phyloP scores from a whole-genome alignment of 306 rosid genomes.

The Albizia julibrissin region DNA sequence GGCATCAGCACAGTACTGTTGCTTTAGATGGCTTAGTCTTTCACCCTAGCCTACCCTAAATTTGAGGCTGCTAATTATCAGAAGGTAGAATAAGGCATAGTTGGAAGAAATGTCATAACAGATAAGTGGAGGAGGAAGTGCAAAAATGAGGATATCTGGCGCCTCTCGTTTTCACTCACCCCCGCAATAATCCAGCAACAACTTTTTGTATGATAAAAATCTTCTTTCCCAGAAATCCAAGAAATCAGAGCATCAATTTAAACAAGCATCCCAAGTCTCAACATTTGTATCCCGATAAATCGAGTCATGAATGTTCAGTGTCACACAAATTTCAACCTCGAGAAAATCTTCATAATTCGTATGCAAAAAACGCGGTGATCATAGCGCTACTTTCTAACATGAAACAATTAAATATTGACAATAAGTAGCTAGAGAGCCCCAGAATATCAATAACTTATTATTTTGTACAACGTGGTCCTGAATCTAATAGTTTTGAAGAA shows the following conservation, averaged over 20 bases:
- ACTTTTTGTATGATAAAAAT: not conserved
- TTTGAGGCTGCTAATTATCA: not conserved
- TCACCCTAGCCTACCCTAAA: not conserved
- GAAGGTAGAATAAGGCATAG: not conserved
- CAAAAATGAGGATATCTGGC: not conserved
- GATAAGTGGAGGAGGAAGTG: not conserved
- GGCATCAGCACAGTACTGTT: not conserved
- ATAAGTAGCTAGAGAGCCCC: not conserved
- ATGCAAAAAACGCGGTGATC: too few species aligned
- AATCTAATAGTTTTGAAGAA: not conserved
- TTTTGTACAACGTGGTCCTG: not conserved
- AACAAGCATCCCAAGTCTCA: not conserved
- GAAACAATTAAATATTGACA: not conserved
- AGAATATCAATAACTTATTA: not conserved
- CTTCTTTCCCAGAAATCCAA: not conserved
- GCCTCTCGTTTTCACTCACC: not conserved
- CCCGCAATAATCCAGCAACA: not conserved
- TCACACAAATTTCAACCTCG: constrained; percentile 5
- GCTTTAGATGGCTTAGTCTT: not conserved
- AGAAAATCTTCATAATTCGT: not conserved
- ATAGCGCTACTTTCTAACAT: not conserved
- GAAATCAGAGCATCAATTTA: not conserved
- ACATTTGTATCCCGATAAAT: not conserved
- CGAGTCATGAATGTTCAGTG: not conserved
- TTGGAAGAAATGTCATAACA: not conserved